Evolutionary conservation across 139 green algal genomes (phyloP).

Genomic region (Micractinium sp.): DNA sequence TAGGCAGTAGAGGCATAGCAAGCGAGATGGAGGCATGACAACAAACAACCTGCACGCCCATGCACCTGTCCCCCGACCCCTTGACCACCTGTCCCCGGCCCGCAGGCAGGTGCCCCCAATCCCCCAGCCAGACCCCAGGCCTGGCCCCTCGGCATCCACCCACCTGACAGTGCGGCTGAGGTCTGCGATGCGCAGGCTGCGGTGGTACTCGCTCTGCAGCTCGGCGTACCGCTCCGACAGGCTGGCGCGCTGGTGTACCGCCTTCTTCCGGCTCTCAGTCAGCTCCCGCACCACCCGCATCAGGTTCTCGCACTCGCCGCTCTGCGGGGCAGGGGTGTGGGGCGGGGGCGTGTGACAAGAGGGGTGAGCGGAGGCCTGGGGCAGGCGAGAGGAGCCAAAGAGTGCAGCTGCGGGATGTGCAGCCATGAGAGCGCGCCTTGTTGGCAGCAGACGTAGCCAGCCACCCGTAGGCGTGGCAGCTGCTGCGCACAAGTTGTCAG

Average conservation of each 20-base stretch:
- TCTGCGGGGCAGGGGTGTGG: constrained; percentile 26
- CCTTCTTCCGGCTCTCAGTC: constrained; percentile 55
- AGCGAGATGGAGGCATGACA: no score
- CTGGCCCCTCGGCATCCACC: neutral
- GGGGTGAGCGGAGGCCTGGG: neutral
- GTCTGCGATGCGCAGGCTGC: constrained; percentile 52
- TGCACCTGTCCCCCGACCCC: no score
- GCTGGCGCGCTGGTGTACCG: constrained; percentile 55
- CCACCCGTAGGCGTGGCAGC: no score
- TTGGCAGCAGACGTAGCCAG: no score
- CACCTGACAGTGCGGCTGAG: constrained; percentile 45
- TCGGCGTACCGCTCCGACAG: constrained; percentile 66
- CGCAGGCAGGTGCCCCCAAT: no score
- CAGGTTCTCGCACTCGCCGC: constrained; percentile 50
- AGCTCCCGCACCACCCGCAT: constrained; percentile 54
- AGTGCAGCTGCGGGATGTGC: neutral
- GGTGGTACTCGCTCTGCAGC: constrained; percentile 62
- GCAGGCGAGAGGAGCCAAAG: no score
- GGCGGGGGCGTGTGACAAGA: neutral
- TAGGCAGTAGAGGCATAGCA: neutral
- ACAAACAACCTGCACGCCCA: no score
- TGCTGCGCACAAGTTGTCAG: neutral
- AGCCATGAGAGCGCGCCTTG: no score
- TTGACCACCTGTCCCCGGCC: no score
- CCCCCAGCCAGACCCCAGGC: neutral